Evolutionary conservation across 2,329 filamentous ascomycete species (phyloP), one percentile per base, ranked within the genome.

Genomic region (Aaosphaeria arxii): DNA sequence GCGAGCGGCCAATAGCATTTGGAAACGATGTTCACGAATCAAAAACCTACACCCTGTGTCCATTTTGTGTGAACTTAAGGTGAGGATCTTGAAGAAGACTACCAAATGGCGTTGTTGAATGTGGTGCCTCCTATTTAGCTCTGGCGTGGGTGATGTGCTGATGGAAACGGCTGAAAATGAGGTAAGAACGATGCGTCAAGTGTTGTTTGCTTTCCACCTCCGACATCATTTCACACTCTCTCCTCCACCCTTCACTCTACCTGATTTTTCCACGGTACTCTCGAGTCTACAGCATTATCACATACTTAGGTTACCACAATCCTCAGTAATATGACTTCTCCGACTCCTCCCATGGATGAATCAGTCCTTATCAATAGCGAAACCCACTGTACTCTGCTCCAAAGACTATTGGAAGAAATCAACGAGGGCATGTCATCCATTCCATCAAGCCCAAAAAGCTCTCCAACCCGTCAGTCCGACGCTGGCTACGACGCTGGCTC

Each of bases 321-420:
- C 42, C 44, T 53, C 46, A 49, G 42, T 49, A 57, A 31, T 42
- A 67, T 68, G 64, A 40, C 55, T 58, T 60, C 55, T 49, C 62
- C 62, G 40, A 43, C 44, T 6, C 49, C 3, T 24, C 3, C 17
- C 17, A 24, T 24, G 17, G 17, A 24, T 3, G 17, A 24, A 24
- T 24, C 17, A 24, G 17, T 24, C 17, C 17, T 24, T 24, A 24
- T 24, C 17, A 24, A 24, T 24, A 24, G 17, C 17, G 17, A 24
- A 24, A 24, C 17, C 17, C 17, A 24, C 17, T 24, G 17, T 24
- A 24, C 17, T 24, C 17, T 24, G 17, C 17, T 24, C 17, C 53
- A 60, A 30, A 49, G 56, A 17, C 55, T 69, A 5, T 55, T 67
- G 11, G 54, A 63, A 13, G 61, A 66, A 35, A 61, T 67, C 49